Evolutionary conservation across 768 basidiomycete species (phyloP).

Genomic region (Lactifluus echinatus): DNA sequence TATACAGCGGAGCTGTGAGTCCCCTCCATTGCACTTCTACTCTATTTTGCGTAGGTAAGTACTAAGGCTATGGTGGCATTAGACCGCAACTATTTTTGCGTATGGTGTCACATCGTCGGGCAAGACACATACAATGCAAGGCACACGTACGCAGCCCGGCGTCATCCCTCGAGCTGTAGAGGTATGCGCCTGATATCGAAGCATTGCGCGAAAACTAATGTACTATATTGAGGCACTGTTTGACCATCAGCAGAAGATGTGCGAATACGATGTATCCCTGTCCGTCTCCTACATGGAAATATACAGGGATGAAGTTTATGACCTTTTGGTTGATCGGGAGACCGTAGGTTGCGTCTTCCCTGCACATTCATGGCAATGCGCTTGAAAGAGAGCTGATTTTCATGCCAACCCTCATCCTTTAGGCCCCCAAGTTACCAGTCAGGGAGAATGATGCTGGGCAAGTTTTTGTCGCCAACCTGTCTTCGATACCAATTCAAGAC

Average conservation of each 20-base stretch:
- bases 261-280: constrained; percentile 36
- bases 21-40: neutral
- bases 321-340: constrained; percentile 67
- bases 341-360: constrained; percentile 35
- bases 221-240: constrained; percentile 11
- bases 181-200: constrained; percentile 32
- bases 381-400: neutral
- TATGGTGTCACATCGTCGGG: constrained; percentile 90
- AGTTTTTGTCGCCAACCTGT: constrained; percentile 47
- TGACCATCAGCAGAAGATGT: constrained; percentile 15
- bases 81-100: constrained; percentile 84
- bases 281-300: constrained; percentile 80
- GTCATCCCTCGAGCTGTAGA: constrained; percentile 78
- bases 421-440: constrained; percentile 49
- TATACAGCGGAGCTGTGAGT: constrained; percentile 67
- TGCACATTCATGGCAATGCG: neutral
- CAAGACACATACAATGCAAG: constrained; percentile 93
- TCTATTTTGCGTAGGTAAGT: neutral
- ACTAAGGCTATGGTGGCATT: neutral
- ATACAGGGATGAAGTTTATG: constrained; percentile 87
- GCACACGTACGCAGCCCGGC: constrained; percentile 61
- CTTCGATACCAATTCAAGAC: constrained; percentile 31
- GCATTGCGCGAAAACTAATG: neutral
- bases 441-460: constrained; percentile 44
- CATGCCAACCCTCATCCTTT: neutral